Evolutionary conservation across 2,329 filamentous ascomycete species (phyloP), one percentile per base, ranked within the genome.

Genomic region (Bipolaris sorokiniana): DNA sequence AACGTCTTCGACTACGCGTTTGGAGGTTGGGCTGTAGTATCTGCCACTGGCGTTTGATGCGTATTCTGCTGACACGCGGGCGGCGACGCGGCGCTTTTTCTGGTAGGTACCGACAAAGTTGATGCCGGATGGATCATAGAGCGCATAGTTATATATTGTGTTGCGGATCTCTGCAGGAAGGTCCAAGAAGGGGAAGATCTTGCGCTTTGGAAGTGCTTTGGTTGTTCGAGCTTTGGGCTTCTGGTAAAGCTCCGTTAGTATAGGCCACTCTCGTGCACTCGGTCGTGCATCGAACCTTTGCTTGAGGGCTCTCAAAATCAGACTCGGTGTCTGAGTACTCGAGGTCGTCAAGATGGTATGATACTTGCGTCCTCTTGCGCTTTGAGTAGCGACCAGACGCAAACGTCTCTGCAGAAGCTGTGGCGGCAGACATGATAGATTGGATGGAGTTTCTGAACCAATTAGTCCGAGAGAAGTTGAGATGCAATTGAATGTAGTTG

Each of bases 101-200:
- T 66, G 60, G 16, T 63, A 69, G 1, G 61, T 60, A 1, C 68
- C 57, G 15, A 63, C 47, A 18, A 76, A 58, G 36, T 67, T 63
- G 56, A 76, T 59, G 31, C 68, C 72, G 11, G 50, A 48, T 2
- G 68, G 60, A 36, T 74, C 71, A 0, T 41, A 55, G 36, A 76
- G 71, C 44, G 64, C 62, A 34, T 71, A 63, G 1, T 23, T 42
- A 62, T 77, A 76, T 41, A 77, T 73, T 26, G 70, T 64, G 55
- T 74, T 74, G 5, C 72, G 62, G 10, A 76, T 68, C 45, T 77
- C 74, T 2, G 70, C 71, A 0, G 74, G 73, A 0, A 77, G 66
- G 10, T 69, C 7, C 33, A 77, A 55, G 49, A 77, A 76, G 0
- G 70, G 73, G 44, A 77, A 76, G 49, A 70, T 63, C 33, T 70